Evolutionary conservation across 441 rosid species (phyloP), one percentile per base, ranked within the genome.

Genomic region (Populus hybrid): DNA sequence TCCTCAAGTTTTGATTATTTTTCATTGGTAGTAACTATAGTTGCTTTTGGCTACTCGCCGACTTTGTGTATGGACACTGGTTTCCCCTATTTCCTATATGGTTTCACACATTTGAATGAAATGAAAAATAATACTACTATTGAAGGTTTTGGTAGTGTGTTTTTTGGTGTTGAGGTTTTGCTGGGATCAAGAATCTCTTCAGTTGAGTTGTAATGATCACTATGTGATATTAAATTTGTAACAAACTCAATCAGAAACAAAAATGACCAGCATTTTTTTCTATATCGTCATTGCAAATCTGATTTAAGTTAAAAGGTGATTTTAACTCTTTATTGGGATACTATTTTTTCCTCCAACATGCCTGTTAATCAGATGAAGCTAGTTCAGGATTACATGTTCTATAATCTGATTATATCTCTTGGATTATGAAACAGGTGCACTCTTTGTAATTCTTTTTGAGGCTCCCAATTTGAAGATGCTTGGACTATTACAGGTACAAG

Each of bases 401-500:
- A 21, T 71, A 34, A 61, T 70, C 76, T 81, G 8, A 59, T 81
- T 50, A 18, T 61, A 50, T 36, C 23, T 76, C n/a, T 73, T 82
- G 80, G 70, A 66, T 84, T 34, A 57, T 82, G 78, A 72, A 46
- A 82, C 86, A 94, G 99, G 99, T 84, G 98, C 99, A 3, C 93
- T 93, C 61, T 82, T 94, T 79, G 98, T 97, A 26, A 83, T 97
- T 83, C 86, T 95, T 76, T 90, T 85, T 78, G 85, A 74, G 40
- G 77, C 97, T 78, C 99, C 99, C 80, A 94, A 93, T 84, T 85
- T 96, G 90, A 94, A 93, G 93, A 87, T 93, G 95, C 98, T 94
- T 82, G 98, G 98, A 50, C 96, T 97, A 69, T 87, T 97, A 81
- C 98, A 93, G 98, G 98, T 93, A 14, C 18, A 24, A 23, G 11